phyloP scores from a whole-genome alignment of 1,139 yeast species.

The Yamadazyma pseudoaaseri region DNA sequence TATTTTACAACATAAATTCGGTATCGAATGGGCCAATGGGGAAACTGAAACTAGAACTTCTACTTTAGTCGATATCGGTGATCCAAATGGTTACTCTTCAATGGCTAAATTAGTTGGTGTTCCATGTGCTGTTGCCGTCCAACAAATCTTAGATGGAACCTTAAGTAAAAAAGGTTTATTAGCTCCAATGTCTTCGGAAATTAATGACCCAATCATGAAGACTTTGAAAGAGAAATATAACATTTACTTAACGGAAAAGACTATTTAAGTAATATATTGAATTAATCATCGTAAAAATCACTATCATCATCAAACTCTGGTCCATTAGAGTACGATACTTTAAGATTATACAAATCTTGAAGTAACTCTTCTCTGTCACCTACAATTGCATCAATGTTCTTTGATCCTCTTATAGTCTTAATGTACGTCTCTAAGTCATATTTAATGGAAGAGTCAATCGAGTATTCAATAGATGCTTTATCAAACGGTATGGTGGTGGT shows the following conservation, averaged over 20 bases:
- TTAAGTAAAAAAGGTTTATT: conserved; percentile 72
- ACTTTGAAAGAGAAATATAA: conserved; percentile 87
- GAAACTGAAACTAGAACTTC: conserved; percentile 88
- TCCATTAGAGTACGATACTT: conserved; percentile 7
- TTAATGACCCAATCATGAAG: conserved; percentile 87
- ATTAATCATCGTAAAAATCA: conserved; percentile 17
- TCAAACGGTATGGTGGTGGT: conserved; percentile 11
- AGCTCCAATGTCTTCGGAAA: conserved; percentile 91
- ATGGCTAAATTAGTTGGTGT: conserved; percentile 99
- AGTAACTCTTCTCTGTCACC: conserved; percentile 69
- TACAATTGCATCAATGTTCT: conserved; percentile 31
- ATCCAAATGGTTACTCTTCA: conserved; percentile 79
- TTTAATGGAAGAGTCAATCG: conserved; percentile 47
- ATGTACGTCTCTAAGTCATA: conserved; percentile 47
- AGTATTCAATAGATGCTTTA: conserved; percentile 34
- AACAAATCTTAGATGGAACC: conserved; percentile 81
- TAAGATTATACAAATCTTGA: conserved; percentile 43
- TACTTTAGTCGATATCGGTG: conserved; percentile 92
- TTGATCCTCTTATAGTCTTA: conserved; percentile 36
- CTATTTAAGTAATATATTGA: conserved; percentile 31
- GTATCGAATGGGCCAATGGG: conserved; percentile 96
- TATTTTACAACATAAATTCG: conserved; percentile 94
- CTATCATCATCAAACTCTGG: conserved; percentile 21
- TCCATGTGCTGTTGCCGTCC: conserved; percentile 95
- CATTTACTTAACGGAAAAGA: conserved; percentile 86